Evolutionary conservation across 371 early-diverging fungal genomes (phyloP), one percentile per base, ranked within the genome.

Genomic region (Rhizopus sp.): DNA sequence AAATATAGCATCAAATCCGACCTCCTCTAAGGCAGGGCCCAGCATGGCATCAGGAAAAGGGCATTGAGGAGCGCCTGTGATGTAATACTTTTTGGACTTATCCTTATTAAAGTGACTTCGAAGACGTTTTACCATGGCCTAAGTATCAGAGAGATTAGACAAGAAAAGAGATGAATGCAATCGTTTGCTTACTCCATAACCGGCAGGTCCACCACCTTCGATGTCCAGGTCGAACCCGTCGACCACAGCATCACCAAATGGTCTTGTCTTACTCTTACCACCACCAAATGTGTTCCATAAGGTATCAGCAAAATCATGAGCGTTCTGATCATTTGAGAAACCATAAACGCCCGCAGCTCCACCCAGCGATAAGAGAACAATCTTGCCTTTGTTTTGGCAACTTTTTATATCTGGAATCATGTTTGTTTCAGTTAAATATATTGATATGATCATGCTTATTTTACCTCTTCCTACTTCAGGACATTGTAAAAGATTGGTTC

Each of bases 201-300:
- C 85, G 1, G 74, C 65, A 15, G 66, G 37, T 7, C 68, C 57
- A 13, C 87, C 88, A 35, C 81, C 87, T 59, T 88, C 88, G 45
- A 88, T 86, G 57, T 89, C 91, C 44, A 91, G 63, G 57, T 91
- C 90, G 33, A 88, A 73, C 0, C 91, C 89, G 62, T 91, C 90
- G 0, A 86, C 41, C 6, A 77, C 63, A 17, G 82, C 81, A 71
- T 70, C 73, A 13, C 72, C 88, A 56, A 91, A 87, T 0, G 89
- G 89, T 16, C 88, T 82, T 39, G 73, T 73, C 1, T 58, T 15
- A 9, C 78, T 66, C 1, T 57, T 45, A 2, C 86, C 83, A 10
- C 63, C 73, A 41, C 85, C 73, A 62, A 86, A 87, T 44, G 84
- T 55, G 47, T 86, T 66, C 87, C 88, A 90, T 7, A 86, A 57